Conservation (phyloP, 2,329 filamentous ascomycete genomes). For the Microdochium bolleyi region DNA sequence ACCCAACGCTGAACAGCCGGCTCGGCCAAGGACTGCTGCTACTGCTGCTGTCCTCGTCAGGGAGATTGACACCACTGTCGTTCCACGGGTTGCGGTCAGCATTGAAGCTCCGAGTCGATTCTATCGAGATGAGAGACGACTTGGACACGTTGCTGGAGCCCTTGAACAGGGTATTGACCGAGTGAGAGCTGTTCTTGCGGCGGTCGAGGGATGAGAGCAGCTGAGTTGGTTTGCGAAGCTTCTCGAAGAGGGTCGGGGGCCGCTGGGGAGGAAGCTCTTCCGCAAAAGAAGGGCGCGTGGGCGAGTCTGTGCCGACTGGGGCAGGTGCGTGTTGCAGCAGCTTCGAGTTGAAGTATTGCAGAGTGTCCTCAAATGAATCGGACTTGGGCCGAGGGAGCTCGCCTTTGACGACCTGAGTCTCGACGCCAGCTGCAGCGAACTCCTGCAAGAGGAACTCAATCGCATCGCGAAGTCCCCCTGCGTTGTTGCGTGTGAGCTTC, state of each 20-base stretch:
- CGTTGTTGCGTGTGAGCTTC: slow-evolving; percentile 93
- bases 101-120: slow-evolving; percentile 83
- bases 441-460: slow-evolving; percentile 88
- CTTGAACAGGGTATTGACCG: slow-evolving; percentile 85
- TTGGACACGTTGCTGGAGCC: slow-evolving; percentile 86
- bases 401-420: slow-evolving; percentile 79
- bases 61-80: slow-evolving; percentile 89
- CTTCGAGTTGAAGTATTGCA: slow-evolving; percentile 96
- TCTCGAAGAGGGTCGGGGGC: slow-evolving; percentile 75
- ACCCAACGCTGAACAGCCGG: slow-evolving; percentile 58
- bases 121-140: slow-evolving; percentile 90
- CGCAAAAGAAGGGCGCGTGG: slow-evolving; percentile 75
- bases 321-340: slow-evolving; percentile 86
- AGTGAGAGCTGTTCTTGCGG: slow-evolving; percentile 87
- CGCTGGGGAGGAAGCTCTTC: slow-evolving; percentile 75
- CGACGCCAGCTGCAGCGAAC: slow-evolving; percentile 82
- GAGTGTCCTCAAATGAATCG: slow-evolving; percentile 94
- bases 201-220: slow-evolving; percentile 77
- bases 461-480: slow-evolving; percentile 87
- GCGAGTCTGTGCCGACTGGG: slow-evolving; percentile 75
- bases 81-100: slow-evolving; percentile 98
- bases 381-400: slow-evolving; percentile 98
- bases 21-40: slow-evolving; percentile 59
- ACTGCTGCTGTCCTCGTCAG: slow-evolving; percentile 67
- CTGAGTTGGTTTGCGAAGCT: slow-evolving; percentile 89